Evolutionary conservation across 345 rosid genomes (phyloP), one percentile per base, ranked within the genome.

Genomic region (Euphorbia lathyris): DNA sequence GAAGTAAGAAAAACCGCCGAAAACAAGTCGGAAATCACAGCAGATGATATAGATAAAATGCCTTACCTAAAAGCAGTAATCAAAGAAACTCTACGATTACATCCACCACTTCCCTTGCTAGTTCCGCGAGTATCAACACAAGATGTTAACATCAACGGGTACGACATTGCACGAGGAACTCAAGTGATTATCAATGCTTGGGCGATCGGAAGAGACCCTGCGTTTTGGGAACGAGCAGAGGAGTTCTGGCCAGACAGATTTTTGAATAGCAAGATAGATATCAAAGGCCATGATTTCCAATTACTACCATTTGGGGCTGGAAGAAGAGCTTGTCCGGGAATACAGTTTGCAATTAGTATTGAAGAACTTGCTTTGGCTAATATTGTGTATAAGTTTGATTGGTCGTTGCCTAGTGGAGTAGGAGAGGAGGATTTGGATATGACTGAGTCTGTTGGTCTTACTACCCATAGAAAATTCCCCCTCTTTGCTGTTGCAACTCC

Each of bases 221-320:
- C 20, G 0, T 29, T 30, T 0, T 79, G 85, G 87, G 68, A 67
- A 0, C 29, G 76, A 1, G 59, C 83, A 0, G 79, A 79, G 1
- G 73, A 81, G 48, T 84, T 77, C 52, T 52, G 51, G 59, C 86
- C 84, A 1, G 81, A 81, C 69, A 80, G 83, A 42, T 83, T 83
- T 71, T 30, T 78, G 71, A 58, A 71, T 27, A 47, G 51, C 25
- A 3, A 58, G 2, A 30, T 76, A 60, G 86, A 83, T 47, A 71
- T 63, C 53, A 74, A 62, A 53, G 83, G 86, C 14, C 74, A 58
- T 42, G 67, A 80, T 45, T 83, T 77, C 20, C 65, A 83, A 45
- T 63, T 77, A 27, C 75, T 83, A 10, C 86, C 83, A 0, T 83
- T 83, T 13, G 86, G 86, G 14, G 72, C 76, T 0, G 84, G 80